phyloP scores from a whole-genome alignment of 108 stramenopile genomes.

The Conticribra guillardii region DNA sequence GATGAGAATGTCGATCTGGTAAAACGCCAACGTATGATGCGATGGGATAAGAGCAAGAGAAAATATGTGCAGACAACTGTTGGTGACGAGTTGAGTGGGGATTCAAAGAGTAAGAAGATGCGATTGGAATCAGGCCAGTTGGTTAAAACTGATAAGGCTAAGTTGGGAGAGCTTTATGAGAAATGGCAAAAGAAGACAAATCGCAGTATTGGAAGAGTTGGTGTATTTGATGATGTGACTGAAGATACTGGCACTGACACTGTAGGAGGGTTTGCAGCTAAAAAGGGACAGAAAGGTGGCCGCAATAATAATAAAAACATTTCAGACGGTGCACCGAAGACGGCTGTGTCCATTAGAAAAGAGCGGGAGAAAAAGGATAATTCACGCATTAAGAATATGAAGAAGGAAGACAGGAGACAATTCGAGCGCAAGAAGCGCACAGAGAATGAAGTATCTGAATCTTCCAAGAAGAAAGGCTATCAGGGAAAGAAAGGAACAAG shows the following conservation, averaged over 20 bases:
- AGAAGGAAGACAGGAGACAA: constrained; percentile 54
- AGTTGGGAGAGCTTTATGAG: constrained; percentile 93
- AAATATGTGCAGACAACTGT: constrained; percentile 92
- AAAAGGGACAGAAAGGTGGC: constrained; percentile 44
- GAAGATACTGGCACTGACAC: constrained; percentile 49
- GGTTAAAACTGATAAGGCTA: constrained; percentile 89
- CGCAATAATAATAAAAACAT: constrained; percentile 19
- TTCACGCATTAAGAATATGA: constrained; percentile 88
- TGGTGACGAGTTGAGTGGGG: constrained; percentile 78
- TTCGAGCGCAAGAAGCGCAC: constrained; percentile 40
- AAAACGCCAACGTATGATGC: constrained; percentile 89
- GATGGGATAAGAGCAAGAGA: constrained; percentile 96
- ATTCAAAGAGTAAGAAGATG: constrained; percentile 77
- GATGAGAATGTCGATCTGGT: constrained; percentile 93
- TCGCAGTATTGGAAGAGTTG: constrained; percentile 82
- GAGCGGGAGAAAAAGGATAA: constrained; percentile 79
- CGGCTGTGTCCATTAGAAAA: constrained; percentile 69
- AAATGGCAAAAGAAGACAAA: constrained; percentile 98
- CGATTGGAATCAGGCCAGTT: constrained; percentile 85
- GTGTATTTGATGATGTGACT: constrained; percentile 85
- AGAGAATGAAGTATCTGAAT: constrained; percentile 28
- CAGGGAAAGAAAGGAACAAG: constrained; percentile 50
- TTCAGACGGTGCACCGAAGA: constrained; percentile 48
- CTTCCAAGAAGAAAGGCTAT: constrained; percentile 25
- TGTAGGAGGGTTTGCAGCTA: constrained; percentile 28